Base-by-base conservation (phyloP, 495 filamentous ascomycete species). In the Penicillium cosmopolitanum region DNA sequence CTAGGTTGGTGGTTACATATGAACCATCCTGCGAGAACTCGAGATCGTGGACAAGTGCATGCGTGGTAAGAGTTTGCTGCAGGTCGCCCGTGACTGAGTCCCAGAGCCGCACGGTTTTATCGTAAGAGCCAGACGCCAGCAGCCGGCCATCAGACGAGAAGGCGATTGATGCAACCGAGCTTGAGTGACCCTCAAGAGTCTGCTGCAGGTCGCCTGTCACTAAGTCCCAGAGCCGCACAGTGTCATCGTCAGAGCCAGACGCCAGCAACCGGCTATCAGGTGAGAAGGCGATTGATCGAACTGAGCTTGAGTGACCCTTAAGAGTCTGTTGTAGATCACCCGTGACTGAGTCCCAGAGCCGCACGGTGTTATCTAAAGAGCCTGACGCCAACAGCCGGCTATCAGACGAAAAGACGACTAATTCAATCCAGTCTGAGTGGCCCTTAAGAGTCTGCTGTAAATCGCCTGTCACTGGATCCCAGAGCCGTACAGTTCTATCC, bases 321-420 rank as follows among this genome's bases (percentile, higher is more conserved):
- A 28, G 25, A 5, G 25, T 28, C 25, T 28, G 25, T 6, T 31
- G 28, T 2, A 31, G 28, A 8, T 64, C 72, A 53, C 59, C 69
- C 70, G 28, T 31, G 0, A 31, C 28, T 9, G 2, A 6, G 28
- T 31, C 28, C 28, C 5, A 31, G 28, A 31, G 28, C 28, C 28
- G 28, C 5, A 31, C 58, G 46, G 70, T 77, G 0, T 65, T 58
- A 53, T 75, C 65, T 15, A n/a, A 0, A 25, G 65, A 73, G 11
- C 42, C 61, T 12, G 74, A 77, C 23, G 55, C 67, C 1, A 78
- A 10, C 35, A 65, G 50, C 44, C 54, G 62, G 15, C 61, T 52
- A 53, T 80, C 65, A 9, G 63, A 65, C 25, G 72, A 74, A 61
- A 78, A 79, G 16, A 62, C 66, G 2, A 63, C 61, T 4, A 61